Evolutionary conservation across 495 filamentous ascomycete species (phyloP).

Genomic region (Aspergillus saccharolyticus): DNA sequence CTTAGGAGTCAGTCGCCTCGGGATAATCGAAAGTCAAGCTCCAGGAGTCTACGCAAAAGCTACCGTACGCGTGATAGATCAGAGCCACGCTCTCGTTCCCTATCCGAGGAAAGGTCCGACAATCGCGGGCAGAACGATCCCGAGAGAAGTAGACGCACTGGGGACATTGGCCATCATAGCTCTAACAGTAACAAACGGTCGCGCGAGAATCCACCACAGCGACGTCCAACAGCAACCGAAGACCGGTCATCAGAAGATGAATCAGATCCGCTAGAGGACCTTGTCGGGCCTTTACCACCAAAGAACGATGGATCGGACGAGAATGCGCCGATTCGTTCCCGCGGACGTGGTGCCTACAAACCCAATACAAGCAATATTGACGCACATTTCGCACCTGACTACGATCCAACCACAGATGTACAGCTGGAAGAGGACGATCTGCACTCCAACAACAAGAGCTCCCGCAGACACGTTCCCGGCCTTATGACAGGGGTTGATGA

Average conservation of each 20-base stretch:
- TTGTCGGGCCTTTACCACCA: slow-evolving; percentile 76
- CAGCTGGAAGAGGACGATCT: slow-evolving; percentile 47
- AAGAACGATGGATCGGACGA: slow-evolving; percentile 29
- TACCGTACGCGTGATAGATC: slow-evolving; percentile 25
- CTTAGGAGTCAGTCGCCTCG: slow-evolving; percentile 35
- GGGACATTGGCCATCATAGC: slow-evolving; percentile 12
- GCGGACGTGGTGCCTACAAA: slow-evolving; percentile 70
- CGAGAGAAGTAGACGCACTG: slow-evolving; percentile 3
- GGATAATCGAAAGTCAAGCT: slow-evolving; percentile 17
- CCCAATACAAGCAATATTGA: slow-evolving; percentile 65
- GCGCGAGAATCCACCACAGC: not conserved
- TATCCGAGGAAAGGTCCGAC: slow-evolving; percentile 14
- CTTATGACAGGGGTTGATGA: slow-evolving; percentile 54
- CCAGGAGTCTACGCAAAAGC: slow-evolving; percentile 21
- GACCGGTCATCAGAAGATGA: slow-evolving; percentile 33
- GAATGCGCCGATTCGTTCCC: slow-evolving; percentile 43
- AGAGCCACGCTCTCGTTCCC: slow-evolving; percentile 28
- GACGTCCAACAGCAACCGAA: not conserved
- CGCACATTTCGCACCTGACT: slow-evolving; percentile 66
- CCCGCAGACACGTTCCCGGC: slow-evolving; percentile 35
- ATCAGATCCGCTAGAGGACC: slow-evolving; percentile 72
- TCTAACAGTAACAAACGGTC: slow-evolving; percentile 6
- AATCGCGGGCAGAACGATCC: slow-evolving; percentile 12
- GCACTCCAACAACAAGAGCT: slow-evolving; percentile 19
- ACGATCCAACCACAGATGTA: slow-evolving; percentile 71